Conservation (phyloP, 257 asterid genomes). For the Fraxinus quadrangulata region DNA sequence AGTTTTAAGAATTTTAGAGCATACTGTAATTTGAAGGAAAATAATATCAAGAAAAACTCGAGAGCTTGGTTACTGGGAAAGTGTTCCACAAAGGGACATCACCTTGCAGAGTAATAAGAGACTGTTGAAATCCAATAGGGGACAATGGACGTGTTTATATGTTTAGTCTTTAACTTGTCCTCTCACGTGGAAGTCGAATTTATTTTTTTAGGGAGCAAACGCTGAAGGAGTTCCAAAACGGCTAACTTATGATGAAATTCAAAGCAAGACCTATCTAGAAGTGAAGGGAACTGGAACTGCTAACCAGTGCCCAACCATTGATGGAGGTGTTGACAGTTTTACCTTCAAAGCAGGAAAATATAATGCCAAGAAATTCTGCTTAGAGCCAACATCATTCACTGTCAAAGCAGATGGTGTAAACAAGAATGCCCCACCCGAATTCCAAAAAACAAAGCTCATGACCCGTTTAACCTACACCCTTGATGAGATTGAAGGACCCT, state of each 20-base stretch:
- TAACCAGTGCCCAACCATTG: slow-evolving; percentile 95
- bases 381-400: slow-evolving; percentile 97
- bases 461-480: slow-evolving; percentile 96
- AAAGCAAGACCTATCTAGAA: slow-evolving; percentile 87
- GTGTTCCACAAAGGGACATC: too few relatives aligned
- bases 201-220: slow-evolving; percentile 71
- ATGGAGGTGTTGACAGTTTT: slow-evolving; percentile 73
- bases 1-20: too few relatives aligned
- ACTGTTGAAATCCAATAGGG: too few relatives aligned
- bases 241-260: slow-evolving; percentile 85
- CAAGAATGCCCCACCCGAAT: slow-evolving; percentile 79
- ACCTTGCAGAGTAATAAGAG: too few relatives aligned
- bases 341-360: slow-evolving; percentile 82
- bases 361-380: slow-evolving; percentile 82
- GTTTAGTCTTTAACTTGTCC: too few relatives aligned
- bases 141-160: too few relatives aligned
- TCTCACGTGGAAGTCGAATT: neutral
- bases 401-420: slow-evolving; percentile 83
- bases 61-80: too few relatives aligned
- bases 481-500: slow-evolving; percentile 93
- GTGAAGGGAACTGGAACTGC: slow-evolving; percentile 97
- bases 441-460: slow-evolving; percentile 97
- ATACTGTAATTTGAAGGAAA: too few relatives aligned
- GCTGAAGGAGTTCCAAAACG: slow-evolving; percentile 84
- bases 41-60: too few relatives aligned